These are phyloP conservation scores for Beta corolliflora DNA, from an alignment of 179 eudicot species.

Conservation along the genomic window DNA sequence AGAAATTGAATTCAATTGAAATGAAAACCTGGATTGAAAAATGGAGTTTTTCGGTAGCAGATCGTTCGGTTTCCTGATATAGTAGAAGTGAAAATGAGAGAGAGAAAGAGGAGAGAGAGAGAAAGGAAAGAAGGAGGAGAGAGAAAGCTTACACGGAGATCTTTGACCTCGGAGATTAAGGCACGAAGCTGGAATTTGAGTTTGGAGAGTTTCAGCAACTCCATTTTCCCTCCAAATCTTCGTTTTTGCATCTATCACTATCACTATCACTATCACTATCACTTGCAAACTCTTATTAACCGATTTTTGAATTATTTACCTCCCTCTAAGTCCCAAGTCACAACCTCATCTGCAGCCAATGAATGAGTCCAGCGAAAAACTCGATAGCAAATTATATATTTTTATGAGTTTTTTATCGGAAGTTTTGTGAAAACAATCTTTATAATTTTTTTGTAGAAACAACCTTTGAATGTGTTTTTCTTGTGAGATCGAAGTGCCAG, in stretches of 20 bases:
- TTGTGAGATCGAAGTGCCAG: too few relatives aligned
- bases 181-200: slow-evolving; percentile 55
- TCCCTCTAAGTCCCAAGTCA: background rate
- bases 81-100: background rate
- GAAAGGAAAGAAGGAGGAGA: background rate
- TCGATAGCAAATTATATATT: too few relatives aligned
- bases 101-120: background rate
- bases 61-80: slow-evolving; percentile 52
- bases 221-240: slow-evolving; percentile 53
- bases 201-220: slow-evolving; percentile 50
- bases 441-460: too few relatives aligned
- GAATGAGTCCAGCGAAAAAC: too few relatives aligned
- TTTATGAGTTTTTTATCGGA: too few relatives aligned
- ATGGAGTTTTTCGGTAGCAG: slow-evolving; percentile 41
- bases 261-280: background rate
- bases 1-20: background rate
- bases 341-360: too few relatives aligned
- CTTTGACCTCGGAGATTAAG: slow-evolving; percentile 47
- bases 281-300: background rate
- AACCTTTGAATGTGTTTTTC: too few relatives aligned
- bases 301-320: background rate
- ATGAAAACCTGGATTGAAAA: slow-evolving; percentile 40
- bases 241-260: slow-evolving; percentile 3
- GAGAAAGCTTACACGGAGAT: slow-evolving; percentile 47
- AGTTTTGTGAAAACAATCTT: too few relatives aligned